Base-by-base conservation (phyloP, 2,329 filamentous ascomycete genomes). In the Ceratocystis albifundus region DNA sequence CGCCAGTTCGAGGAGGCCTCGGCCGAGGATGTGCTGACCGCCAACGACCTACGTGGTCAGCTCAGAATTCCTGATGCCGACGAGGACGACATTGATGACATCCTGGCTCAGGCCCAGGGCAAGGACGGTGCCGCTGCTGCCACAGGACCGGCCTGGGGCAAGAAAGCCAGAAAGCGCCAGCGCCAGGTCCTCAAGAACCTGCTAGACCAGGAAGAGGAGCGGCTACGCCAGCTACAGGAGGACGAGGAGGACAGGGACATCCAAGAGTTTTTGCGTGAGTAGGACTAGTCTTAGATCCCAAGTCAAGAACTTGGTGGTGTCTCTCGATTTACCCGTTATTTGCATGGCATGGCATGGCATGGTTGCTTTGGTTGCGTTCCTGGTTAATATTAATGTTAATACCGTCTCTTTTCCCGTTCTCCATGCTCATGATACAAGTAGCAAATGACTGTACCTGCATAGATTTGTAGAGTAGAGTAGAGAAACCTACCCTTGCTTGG, bases 211-310 rank as follows among this genome's bases (percentile, higher is more conserved):
- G 79, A 84, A 70, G 86, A 88, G 76, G 78, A 83, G 76, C 75
- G 76, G 71, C 75, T 83, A 70, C 77, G 80, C 70, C 80, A 84
- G 71, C 73, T 77, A 62, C 74, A 77, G 68, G 84, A 86, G 70
- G 83, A 86, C 67, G 80, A 88, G 70, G 84, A 87, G 68, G 87
- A 90, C 74, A 87, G 88, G 76, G 87, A 91, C 74, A 87, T 92
- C 70, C 82, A 85, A 73, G 86, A 91, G 75, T 84, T 87, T 71
- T 74, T 91, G 74, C 80, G 66, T 36, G 63, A 69, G 62, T 69
- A 68, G 22, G 25, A 7, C 25, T 6, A 12, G 53, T 15, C 22
- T n/a, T 15, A 2, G 10, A 17, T 15, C 22, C 53, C 8, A n/a
- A 28, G 22, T 5, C 53, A 57, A 57, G 53, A 12, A 32, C 53